Percentiles rank a stretch among this genome's conserved stretches.
Conservation (phyloP, 2,329 filamentous ascomycete species). For the Calycina marina region DNA sequence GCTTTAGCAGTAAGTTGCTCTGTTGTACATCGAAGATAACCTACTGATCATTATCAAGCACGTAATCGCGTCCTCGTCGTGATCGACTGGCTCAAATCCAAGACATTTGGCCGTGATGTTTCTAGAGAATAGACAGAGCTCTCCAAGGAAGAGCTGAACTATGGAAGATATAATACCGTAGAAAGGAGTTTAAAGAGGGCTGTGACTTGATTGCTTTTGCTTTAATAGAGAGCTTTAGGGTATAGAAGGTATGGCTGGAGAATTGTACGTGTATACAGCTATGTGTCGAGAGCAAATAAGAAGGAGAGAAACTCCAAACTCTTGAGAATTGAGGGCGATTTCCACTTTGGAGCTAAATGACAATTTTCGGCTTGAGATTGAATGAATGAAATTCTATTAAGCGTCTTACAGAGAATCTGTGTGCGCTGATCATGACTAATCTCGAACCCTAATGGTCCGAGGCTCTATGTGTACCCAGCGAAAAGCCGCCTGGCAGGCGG, state of each 20-base stretch:
- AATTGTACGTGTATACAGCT: neutral
- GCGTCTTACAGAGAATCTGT: no score
- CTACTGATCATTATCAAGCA: conserved; percentile 33
- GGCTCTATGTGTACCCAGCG: no score
- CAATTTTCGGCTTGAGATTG: neutral
- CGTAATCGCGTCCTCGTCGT: conserved; percentile 88
- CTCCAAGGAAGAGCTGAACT: no score
- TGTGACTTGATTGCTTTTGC: neutral
- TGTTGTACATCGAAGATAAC: neutral
- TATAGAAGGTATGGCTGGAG: neutral
- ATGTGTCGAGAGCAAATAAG: neutral
- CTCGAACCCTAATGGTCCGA: no score
- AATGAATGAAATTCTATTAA: no score
- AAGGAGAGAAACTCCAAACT: neutral
- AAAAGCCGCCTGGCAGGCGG: no score
- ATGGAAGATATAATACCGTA: neutral
- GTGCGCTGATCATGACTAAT: no score
- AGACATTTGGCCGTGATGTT: conserved; percentile 90
- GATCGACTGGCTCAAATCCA: conserved; percentile 94
- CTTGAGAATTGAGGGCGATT: neutral
- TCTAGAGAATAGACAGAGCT: conserved; percentile 67
- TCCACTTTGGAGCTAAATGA: neutral
- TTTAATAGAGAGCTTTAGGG: neutral
- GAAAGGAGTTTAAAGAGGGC: neutral
- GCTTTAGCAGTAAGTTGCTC: conserved; percentile 81